Evolutionary conservation across 169 alveolate genomes (phyloP).

Genomic region (Amoebophrya sp.): DNA sequence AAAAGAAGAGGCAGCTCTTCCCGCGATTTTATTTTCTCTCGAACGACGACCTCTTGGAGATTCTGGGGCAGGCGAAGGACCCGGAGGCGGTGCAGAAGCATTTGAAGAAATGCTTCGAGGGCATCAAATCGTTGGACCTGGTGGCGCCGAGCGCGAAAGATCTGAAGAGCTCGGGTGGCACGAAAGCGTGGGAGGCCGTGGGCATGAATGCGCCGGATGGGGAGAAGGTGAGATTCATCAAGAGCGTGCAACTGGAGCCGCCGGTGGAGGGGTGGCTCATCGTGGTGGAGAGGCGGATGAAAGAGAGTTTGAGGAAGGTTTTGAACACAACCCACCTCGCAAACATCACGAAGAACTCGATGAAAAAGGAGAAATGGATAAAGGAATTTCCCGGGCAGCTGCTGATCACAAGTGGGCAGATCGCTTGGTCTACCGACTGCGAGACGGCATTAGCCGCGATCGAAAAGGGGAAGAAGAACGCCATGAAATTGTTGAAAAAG

Average conservation of each 20-base stretch:
- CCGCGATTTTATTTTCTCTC: constrained; percentile 89
- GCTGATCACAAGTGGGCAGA: constrained; percentile 73
- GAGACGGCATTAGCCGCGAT: constrained; percentile 54
- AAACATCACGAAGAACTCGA: constrained; percentile 40
- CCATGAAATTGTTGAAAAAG: constrained; percentile 62
- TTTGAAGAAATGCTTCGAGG: constrained; percentile 81
- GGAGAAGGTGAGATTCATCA: constrained; percentile 50
- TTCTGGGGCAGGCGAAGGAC: constrained; percentile 78
- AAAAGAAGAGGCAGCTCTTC: constrained; percentile 72
- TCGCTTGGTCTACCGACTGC: constrained; percentile 75
- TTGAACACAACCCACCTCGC: constrained; percentile 5
- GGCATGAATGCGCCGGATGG: constrained; percentile 66
- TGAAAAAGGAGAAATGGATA: constrained; percentile 61
- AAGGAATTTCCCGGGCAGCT: constrained; percentile 55
- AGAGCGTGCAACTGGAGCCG: constrained; percentile 32
- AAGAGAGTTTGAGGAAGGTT: constrained; percentile 44
- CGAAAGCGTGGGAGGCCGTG: constrained; percentile 43
- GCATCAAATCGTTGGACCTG: constrained; percentile 58
- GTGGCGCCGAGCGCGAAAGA: constrained; percentile 34
- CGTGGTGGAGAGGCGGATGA: constrained; percentile 39
- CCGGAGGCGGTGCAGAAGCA: constrained; percentile 76
- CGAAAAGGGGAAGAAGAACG: constrained; percentile 66
- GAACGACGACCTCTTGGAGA: constrained; percentile 81
- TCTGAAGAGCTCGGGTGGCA: constrained; percentile 18
- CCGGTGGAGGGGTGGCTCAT: constrained; percentile 46